Conservation (phyloP, 345 rosid species). For the Conringia planisiliqua region DNA sequence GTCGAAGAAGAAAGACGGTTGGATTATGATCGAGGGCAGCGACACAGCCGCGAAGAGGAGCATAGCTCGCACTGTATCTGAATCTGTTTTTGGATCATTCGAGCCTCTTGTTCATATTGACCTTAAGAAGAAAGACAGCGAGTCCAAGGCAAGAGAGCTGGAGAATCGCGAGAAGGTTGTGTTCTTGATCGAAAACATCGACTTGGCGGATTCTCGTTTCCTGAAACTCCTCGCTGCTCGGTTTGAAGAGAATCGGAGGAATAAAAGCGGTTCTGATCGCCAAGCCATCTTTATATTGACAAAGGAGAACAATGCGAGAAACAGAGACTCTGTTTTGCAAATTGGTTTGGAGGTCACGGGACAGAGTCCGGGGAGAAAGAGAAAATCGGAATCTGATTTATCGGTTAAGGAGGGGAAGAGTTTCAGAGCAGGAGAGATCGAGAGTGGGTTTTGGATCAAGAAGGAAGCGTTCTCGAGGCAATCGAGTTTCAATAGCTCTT, state of each 20-base stretch:
- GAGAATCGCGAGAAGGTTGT: conserved; percentile 44
- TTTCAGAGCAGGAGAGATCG: conserved; percentile 36
- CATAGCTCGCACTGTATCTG: conserved; percentile 61
- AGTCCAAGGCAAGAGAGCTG: conserved; percentile 27
- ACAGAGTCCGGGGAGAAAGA: conserved; percentile 41
- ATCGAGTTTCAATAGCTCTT: conserved; percentile 48
- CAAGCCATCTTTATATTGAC: conserved; percentile 58
- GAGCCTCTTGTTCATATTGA: conserved; percentile 49
- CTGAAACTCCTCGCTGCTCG: conserved; percentile 52
- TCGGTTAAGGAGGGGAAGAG: conserved; percentile 37
- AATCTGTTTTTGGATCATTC: conserved; percentile 50
- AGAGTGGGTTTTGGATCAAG: conserved; percentile 31
- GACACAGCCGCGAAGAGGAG: conserved; percentile 64
- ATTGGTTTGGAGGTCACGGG: conserved; percentile 49
- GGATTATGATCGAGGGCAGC: conserved; percentile 68
- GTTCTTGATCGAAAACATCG: conserved; percentile 61
- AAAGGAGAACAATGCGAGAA: conserved; percentile 33
- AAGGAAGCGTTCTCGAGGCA: conserved; percentile 46
- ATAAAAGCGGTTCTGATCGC: background rate
- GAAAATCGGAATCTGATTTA: conserved; percentile 47
- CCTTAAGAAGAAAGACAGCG: conserved; percentile 36
- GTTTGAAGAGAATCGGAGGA: conserved; percentile 29
- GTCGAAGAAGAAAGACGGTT: conserved; percentile 40
- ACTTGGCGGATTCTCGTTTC: conserved; percentile 48
- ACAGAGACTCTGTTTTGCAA: conserved; percentile 45